These are phyloP conservation scores for Biscutella laevigata DNA, from an alignment of 441 rosid genomes.

Conservation along the genomic window DNA sequence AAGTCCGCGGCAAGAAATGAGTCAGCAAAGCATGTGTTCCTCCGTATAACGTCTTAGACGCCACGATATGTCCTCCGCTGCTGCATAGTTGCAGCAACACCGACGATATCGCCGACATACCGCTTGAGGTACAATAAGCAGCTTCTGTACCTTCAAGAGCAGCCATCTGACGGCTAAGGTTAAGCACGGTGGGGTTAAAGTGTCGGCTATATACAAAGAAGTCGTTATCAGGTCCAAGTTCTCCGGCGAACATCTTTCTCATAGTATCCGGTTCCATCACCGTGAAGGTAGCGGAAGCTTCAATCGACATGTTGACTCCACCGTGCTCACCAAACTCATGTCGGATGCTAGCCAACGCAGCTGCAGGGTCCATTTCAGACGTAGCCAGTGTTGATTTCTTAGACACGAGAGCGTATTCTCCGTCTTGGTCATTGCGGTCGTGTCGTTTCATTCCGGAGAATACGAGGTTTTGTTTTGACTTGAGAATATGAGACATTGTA, in stretches of 20 bases:
- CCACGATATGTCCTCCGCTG: slow-evolving; percentile 93
- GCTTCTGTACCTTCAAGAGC: slow-evolving; percentile 93
- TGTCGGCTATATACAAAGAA: slow-evolving; percentile 87
- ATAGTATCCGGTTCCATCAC: slow-evolving; percentile 97
- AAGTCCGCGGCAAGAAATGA: slow-evolving; percentile 67
- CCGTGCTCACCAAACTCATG: slow-evolving; percentile 96
- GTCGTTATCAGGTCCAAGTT: slow-evolving; percentile 83
- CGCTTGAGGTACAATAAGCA: slow-evolving; percentile 93
- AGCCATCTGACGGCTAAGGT: slow-evolving; percentile 95
- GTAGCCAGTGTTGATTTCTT: slow-evolving; percentile 41
- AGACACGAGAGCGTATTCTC: slow-evolving; percentile 27
- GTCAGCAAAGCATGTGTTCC: slow-evolving; percentile 85
- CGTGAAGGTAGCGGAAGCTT: slow-evolving; percentile 97
- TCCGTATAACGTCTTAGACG: slow-evolving; percentile 61
- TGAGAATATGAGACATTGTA: slow-evolving; percentile 43
- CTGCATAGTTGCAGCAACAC: slow-evolving; percentile 80
- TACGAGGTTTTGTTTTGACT: slow-evolving; percentile 21
- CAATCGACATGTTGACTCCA: slow-evolving; percentile 95
- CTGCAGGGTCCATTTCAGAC: slow-evolving; percentile 57
- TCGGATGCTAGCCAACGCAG: slow-evolving; percentile 63
- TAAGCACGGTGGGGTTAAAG: slow-evolving; percentile 86
- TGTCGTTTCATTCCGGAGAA: slow-evolving; percentile 44
- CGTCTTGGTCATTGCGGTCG: slow-evolving; percentile 33
- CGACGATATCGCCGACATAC: slow-evolving; percentile 89
- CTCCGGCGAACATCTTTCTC: slow-evolving; percentile 84